These are phyloP conservation scores for Emmonsiellopsis sp. DNA, from an alignment of 2,329 filamentous ascomycete species.

Conservation along the genomic window DNA sequence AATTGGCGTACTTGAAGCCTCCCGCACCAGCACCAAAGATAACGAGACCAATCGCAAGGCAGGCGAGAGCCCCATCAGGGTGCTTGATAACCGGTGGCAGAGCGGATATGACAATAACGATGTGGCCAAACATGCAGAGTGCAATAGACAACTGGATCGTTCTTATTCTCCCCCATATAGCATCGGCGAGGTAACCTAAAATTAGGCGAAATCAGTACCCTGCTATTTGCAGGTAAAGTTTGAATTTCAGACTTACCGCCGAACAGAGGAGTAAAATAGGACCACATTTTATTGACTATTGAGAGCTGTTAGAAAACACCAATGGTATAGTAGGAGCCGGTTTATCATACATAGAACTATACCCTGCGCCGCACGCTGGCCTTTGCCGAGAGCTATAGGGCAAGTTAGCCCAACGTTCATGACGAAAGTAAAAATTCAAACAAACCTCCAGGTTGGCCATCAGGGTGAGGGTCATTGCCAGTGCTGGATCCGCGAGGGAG, in stretches of 20 bases:
- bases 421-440: neutral
- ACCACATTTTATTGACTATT: slow-evolving; percentile 51
- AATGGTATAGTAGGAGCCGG: neutral
- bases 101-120: slow-evolving; percentile 58
- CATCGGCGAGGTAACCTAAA: slow-evolving; percentile 50
- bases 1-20: slow-evolving; percentile 55
- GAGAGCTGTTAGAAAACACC: neutral
- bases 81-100: slow-evolving; percentile 54
- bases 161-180: slow-evolving; percentile 58
- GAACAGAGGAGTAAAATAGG: slow-evolving; percentile 50
- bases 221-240: neutral
- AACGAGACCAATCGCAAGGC: slow-evolving; percentile 55
- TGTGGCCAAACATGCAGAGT: slow-evolving; percentile 57
- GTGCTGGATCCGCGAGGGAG: slow-evolving; percentile 47
- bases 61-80: slow-evolving; percentile 50
- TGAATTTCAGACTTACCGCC: slow-evolving; percentile 27
- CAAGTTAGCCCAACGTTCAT: slow-evolving; percentile 28
- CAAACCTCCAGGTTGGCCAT: slow-evolving; percentile 30
- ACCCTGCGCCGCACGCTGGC: slow-evolving; percentile 46
- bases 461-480: slow-evolving; percentile 32
- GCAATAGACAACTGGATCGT: slow-evolving; percentile 59
- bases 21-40: slow-evolving; percentile 67
- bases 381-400: slow-evolving; percentile 50
- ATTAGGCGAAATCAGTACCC: neutral
- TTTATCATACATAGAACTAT: slow-evolving; percentile 34